phyloP scores from a whole-genome alignment of 2,329 filamentous ascomycete genomes.

The Trichoderma sp. region DNA sequence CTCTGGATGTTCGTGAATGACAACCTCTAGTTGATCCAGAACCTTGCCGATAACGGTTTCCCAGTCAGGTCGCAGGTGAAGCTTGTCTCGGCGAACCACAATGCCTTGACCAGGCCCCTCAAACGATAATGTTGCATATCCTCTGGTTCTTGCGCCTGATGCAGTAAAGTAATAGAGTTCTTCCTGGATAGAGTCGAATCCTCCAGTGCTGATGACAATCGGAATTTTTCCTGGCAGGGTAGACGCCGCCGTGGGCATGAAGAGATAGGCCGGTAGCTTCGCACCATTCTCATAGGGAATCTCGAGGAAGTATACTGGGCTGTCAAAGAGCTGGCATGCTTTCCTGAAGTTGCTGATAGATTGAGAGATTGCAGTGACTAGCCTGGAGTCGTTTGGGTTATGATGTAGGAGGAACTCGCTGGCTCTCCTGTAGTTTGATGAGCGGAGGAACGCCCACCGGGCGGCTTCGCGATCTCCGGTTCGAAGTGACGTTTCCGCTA shows the following conservation, averaged over 20 bases:
- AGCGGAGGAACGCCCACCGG: background rate
- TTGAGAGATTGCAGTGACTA: background rate
- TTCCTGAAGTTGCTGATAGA: background rate
- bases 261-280: background rate
- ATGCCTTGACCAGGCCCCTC: slow-evolving; percentile 49
- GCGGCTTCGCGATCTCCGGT: background rate
- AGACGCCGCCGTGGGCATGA: background rate
- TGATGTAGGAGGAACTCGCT: background rate
- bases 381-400: background rate
- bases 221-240: background rate
- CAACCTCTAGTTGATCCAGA: background rate
- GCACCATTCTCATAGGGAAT: background rate
- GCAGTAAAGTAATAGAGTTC: background rate
- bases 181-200: background rate
- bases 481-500: background rate
- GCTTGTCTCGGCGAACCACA: slow-evolving; percentile 41
- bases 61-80: slow-evolving; percentile 50
- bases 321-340: background rate
- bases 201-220: background rate
- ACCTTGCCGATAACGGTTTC: slow-evolving; percentile 33
- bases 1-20: background rate
- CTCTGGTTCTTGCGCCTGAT: background rate
- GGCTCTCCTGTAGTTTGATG: background rate
- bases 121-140: slow-evolving; percentile 43
- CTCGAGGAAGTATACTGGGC: background rate